phyloP scores from a whole-genome alignment of 129 eudicot genomes.

The Solidago caesia region DNA sequence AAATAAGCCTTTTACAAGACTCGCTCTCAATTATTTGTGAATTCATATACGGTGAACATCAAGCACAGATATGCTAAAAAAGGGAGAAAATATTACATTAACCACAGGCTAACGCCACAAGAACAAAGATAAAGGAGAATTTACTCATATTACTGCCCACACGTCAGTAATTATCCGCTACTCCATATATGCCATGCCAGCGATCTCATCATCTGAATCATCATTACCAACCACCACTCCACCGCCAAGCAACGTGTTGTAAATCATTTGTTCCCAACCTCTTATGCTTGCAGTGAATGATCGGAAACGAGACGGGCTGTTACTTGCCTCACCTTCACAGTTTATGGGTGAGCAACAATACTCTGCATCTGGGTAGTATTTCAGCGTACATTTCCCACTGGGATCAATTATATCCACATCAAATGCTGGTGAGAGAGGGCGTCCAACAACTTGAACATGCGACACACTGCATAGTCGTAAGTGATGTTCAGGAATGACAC shows the following conservation, averaged over 20 bases:
- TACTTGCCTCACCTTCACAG: constrained; percentile 42
- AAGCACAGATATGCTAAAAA: constrained; percentile 12
- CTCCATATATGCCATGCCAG: constrained; percentile 15
- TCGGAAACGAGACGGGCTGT: constrained; percentile 40
- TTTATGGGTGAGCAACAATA: constrained; percentile 29
- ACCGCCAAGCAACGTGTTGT: constrained; percentile 49
- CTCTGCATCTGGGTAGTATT: constrained; percentile 38
- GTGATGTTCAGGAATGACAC: not conserved
- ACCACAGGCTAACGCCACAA: not conserved
- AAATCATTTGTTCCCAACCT: constrained; percentile 71
- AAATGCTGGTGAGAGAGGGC: constrained; percentile 59
- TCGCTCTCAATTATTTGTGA: constrained; percentile 23
- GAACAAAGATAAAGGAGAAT: not conserved
- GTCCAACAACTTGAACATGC: constrained; percentile 70
- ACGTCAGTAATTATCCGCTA: constrained; percentile 14
- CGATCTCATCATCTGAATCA: constrained; percentile 46
- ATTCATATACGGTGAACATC: constrained; percentile 8
- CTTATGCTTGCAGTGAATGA: constrained; percentile 54
- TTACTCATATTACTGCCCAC: constrained; percentile 8
- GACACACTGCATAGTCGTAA: constrained; percentile 43
- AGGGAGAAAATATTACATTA: not conserved
- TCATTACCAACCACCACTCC: constrained; percentile 33
- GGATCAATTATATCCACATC: constrained; percentile 54
- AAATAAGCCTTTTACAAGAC: constrained; percentile 8
- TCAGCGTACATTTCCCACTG: constrained; percentile 48